phyloP scores from a whole-genome alignment of 2,329 filamentous ascomycete species.

The Cordyceps farinosa region DNA sequence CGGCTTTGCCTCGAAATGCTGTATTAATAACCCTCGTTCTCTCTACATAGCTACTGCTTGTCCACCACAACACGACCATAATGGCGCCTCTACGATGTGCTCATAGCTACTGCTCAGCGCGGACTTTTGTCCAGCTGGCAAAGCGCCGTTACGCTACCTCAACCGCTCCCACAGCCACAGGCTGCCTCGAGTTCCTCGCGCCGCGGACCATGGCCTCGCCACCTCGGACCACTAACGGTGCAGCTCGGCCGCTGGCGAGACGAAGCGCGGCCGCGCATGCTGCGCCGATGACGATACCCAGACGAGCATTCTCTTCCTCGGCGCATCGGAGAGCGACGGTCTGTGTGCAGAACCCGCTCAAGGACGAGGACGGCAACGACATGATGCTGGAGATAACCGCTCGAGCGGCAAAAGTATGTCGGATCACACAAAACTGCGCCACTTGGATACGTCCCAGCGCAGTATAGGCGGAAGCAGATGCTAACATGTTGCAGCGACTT shows the following conservation, averaged over 20 bases:
- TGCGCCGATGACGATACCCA: conserved; percentile 10
- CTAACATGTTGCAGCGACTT: conserved; percentile 54
- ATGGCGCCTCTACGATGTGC: conserved; percentile 39
- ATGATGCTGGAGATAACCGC: conserved; percentile 82
- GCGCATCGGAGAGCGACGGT: conserved; percentile 39
- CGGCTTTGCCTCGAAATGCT: conserved; percentile 6
- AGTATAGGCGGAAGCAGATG: not conserved
- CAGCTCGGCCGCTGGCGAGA: conserved; percentile 10
- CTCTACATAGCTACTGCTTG: not conserved
- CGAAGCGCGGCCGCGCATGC: not conserved
- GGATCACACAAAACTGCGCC: not conserved
- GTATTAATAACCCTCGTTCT: conserved; percentile 15
- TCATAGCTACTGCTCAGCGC: conserved; percentile 36
- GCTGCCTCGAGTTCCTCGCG: conserved; percentile 39
- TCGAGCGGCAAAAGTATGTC: conserved; percentile 69
- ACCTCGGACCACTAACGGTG: conserved; percentile 18
- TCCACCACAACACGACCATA: conserved; percentile 7
- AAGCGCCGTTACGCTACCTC: conserved; percentile 30
- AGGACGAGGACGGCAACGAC: conserved; percentile 78
- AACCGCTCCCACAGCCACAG: conserved; percentile 25
- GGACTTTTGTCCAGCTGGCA: conserved; percentile 41
- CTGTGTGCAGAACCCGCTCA: conserved; percentile 65
- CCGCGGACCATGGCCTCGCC: conserved; percentile 28
- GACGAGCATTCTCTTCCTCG: conserved; percentile 38
- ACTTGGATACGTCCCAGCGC: not conserved